Base-by-base conservation (phyloP, 2,329 filamentous ascomycete species). In the Phialophora expanda region DNA sequence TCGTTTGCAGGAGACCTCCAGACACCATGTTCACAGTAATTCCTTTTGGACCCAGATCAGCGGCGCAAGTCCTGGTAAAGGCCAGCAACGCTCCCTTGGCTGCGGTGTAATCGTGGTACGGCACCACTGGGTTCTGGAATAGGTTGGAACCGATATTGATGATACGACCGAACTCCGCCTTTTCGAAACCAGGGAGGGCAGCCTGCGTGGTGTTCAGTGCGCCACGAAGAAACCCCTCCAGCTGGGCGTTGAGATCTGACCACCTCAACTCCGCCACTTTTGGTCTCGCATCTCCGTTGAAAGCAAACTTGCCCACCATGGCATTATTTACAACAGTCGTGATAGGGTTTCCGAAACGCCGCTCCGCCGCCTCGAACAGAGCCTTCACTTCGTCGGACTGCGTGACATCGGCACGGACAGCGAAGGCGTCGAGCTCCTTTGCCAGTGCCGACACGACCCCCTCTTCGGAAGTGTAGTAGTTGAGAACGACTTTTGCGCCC, bases 321-420 rank as follows among this genome's bases (percentile, higher is more conserved):
- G 69, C 68, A 62, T 71, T 71, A 61, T 69, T 70, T 22, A 71
- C 66, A 7, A 71, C 64, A 26, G 66, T 68, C 5, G 68, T 65
- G 46, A 71, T 68, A 14, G 70, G 68, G 12, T 44, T 50, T 6
- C 51, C 14, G 44, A 65, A 69, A 48, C 65, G 68, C 1, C 32
- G 14, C 41, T 67, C 41, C 1, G 66, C 65, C 12, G 56, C 53
- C 5, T 50, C 56, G 56, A 71, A 70, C 2, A 70, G 61, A 17
- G 51, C 56, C 32, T 66, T 61, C 41, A 69, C 62, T 12, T 66
- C 32, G 26, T 59, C 44, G 3, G 54, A 50, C n/a, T 68, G 20
- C 6, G 70, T 69, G 57, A 71, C 58, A 34, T 71, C 68, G 17
- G 65, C 70, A 3, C 60, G 55, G 50, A 67, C 57, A 9, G 62